Percentiles rank a stretch among this genome's conserved stretches.
Evolutionary conservation across 73 alveolate species (phyloP).

Genomic region (Blepharisma stoltei): DNA sequence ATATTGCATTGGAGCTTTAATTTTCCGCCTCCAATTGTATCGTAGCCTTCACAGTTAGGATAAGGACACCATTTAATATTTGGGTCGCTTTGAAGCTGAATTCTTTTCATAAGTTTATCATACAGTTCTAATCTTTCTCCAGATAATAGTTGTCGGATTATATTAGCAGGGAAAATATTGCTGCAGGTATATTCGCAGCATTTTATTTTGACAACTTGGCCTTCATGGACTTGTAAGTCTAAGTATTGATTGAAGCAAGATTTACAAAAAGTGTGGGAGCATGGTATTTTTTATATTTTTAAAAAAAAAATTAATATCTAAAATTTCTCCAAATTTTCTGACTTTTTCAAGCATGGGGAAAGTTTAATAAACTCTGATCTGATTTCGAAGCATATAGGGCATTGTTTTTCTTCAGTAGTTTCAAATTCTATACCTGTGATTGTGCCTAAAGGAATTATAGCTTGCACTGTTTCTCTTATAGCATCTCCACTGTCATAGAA

Average conservation of each 20-base stretch:
- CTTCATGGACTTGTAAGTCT: background rate
- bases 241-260: background rate
- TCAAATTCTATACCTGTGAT: no score
- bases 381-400: no score
- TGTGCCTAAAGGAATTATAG: no score
- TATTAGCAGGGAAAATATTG: background rate
- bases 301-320: no score
- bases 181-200: background rate
- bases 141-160: background rate
- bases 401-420: no score
- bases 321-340: no score
- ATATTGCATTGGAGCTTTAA: background rate
- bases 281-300: no score
- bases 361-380: no score
- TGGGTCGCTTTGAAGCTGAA: background rate
- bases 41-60: slow-evolving; percentile 23
- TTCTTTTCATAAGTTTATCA: background rate
- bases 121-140: background rate
- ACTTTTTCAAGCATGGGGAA: no score
- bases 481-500: no score
- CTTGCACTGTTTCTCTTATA: no score
- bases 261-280: background rate
- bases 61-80: slow-evolving; percentile 5
- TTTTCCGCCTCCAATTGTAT: background rate
- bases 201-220: background rate